Percentiles rank a stretch among this genome's conserved stretches.
Conservation (phyloP, 2,329 filamentous ascomycete species). For the Xylariomycetidae sp. region DNA sequence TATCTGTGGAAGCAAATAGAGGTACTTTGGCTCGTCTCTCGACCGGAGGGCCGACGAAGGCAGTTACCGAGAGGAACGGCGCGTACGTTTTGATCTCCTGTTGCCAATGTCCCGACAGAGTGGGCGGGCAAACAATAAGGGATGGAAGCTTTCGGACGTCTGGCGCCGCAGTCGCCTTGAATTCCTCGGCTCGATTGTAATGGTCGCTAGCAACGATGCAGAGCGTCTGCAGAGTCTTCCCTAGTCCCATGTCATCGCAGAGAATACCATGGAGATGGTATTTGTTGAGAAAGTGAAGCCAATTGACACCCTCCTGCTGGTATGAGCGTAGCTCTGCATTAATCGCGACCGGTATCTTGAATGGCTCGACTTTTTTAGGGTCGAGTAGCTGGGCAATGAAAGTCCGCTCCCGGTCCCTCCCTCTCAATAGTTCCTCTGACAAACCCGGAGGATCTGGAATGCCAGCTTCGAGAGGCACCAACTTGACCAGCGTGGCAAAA, state of each 20-base stretch:
- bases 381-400: slow-evolving; percentile 97
- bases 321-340: slow-evolving; percentile 95
- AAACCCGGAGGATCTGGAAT: slow-evolving; percentile 95
- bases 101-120: slow-evolving; percentile 96
- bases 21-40: slow-evolving; percentile 71
- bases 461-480: slow-evolving; percentile 93
- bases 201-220: slow-evolving; percentile 98
- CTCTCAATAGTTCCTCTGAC: slow-evolving; percentile 80
- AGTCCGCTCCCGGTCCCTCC: slow-evolving; percentile 87
- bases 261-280: slow-evolving; percentile 98
- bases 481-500: slow-evolving; percentile 93
- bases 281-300: slow-evolving; percentile 95
- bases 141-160: slow-evolving; percentile 81
- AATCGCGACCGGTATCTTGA: slow-evolving; percentile 91
- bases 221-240: slow-evolving; percentile 93
- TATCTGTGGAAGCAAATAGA: slow-evolving; percentile 72
- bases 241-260: slow-evolving; percentile 98
- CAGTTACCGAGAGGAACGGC: slow-evolving; percentile 83
- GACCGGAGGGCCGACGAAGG: slow-evolving; percentile 84
- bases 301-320: slow-evolving; percentile 98
- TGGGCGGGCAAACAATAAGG: slow-evolving; percentile 92
- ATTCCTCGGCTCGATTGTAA: slow-evolving; percentile 88
- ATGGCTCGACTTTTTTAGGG: slow-evolving; percentile 92
- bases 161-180: slow-evolving; percentile 70
- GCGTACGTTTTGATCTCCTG: slow-evolving; percentile 96